phyloP scores from a whole-genome alignment of 2,329 filamentous ascomycete species.

The Exophiala bonariae region DNA sequence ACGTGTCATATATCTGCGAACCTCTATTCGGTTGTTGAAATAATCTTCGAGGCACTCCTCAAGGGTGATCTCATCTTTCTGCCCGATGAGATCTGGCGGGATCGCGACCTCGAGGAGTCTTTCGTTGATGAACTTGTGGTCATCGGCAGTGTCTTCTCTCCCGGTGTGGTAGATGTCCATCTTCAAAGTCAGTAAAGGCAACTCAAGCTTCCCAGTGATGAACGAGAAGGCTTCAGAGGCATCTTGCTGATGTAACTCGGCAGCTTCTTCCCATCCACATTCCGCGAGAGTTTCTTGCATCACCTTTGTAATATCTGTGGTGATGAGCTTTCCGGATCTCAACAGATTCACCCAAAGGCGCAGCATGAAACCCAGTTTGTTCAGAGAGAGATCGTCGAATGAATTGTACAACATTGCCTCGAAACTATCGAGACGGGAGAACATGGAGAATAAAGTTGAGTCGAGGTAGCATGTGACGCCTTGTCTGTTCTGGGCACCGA shows the following conservation, averaged over 20 bases:
- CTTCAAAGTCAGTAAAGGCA: slow-evolving; percentile 85
- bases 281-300: slow-evolving; percentile 79
- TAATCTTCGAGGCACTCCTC: slow-evolving; percentile 93
- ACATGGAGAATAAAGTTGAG: slow-evolving; percentile 91
- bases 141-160: slow-evolving; percentile 76
- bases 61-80: slow-evolving; percentile 69
- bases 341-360: slow-evolving; percentile 93
- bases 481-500: slow-evolving; percentile 82
- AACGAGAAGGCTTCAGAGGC: slow-evolving; percentile 95
- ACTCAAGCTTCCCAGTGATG: slow-evolving; percentile 83
- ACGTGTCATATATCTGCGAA: slow-evolving; percentile 71
- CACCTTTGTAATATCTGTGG: slow-evolving; percentile 79
- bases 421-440: slow-evolving; percentile 83
- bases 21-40: slow-evolving; percentile 91
- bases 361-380: slow-evolving; percentile 73
- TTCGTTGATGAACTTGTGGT: slow-evolving; percentile 94
- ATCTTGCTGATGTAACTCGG: slow-evolving; percentile 80
- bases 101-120: slow-evolving; percentile 87
- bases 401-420: slow-evolving; percentile 86
- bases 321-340: slow-evolving; percentile 79
- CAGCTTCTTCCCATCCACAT: slow-evolving; percentile 86
- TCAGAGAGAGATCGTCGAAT: slow-evolving; percentile 70
- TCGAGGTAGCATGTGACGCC: slow-evolving; percentile 95
- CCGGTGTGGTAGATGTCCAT: slow-evolving; percentile 95
- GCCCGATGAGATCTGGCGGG: slow-evolving; percentile 61